Evolutionary conservation across 2,329 filamentous ascomycete species (phyloP), one percentile per base, ranked within the genome.

Genomic region (Aspergillus sp.): DNA sequence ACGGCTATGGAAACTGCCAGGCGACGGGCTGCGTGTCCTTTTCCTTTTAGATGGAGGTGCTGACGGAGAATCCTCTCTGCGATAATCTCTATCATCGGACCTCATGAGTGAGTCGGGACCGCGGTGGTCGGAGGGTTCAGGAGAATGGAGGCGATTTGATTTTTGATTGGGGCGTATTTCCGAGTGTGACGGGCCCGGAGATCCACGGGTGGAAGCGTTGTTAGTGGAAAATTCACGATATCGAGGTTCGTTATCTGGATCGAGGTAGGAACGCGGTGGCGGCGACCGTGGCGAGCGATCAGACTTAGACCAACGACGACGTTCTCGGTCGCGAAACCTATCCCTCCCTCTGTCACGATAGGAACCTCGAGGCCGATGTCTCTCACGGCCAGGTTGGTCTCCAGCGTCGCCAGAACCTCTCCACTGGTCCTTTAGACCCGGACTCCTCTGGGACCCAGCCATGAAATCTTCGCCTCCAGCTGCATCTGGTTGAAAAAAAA

Each of bases 361-460:
- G 53, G 71, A 69, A 71, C 70, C 76, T 75, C 63, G 79, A 78
- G 76, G 68, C 76, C 71, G 68, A 60, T 68, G 69, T 59, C 63
- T 65, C 55, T 73, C 68, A 61, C 65, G 68, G 50, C 72, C 70
- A 67, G 64, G 70, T 57, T 66, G 66, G 61, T 76, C 71, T 68
- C 70, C 69, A 59, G 66, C 66, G 61, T 78, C 73, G 65, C 71
- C 71, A 69, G 77, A 70, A 68, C 69, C 73, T 73, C 74, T 79
- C 78, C 78, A 78, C 73, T 79, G 72, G 70, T 80, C 74, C 77
- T 74, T 81, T 76, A 80, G 74, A 69, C 75, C 74, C 70, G 77
- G 76, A 74, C 76, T 79, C 73, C 73, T 74, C 73, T 71, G 75
- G 70, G 76, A 77, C 71, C 75, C 76, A 74, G 78, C 78, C 78